A percentile compares a stretch with the other conserved stretches of the same genome.
These are phyloP conservation scores for Catunica adiposa DNA, from an alignment of 2,329 filamentous ascomycete genomes.

Conservation along the genomic window DNA sequence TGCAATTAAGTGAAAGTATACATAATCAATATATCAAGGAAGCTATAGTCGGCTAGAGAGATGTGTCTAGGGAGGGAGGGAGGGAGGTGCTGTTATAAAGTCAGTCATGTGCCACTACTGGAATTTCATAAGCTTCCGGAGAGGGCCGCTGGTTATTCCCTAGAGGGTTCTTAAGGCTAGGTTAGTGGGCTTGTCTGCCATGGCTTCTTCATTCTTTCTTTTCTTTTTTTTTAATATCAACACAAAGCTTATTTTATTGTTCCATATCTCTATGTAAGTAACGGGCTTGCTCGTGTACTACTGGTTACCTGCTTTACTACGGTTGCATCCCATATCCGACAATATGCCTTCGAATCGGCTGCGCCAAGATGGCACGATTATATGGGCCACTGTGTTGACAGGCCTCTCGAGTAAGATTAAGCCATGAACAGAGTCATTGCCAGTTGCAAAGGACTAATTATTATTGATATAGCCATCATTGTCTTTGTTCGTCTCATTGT, in stretches of 20 bases:
- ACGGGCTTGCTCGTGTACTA: background rate
- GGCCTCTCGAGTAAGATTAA: constrained; percentile 14
- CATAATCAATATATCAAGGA: background rate
- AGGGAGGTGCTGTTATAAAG: background rate
- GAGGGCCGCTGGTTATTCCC: too few relatives aligned
- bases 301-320: background rate
- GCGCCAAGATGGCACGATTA: constrained; percentile 16
- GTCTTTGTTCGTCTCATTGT: constrained; percentile 15
- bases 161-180: too few relatives aligned
- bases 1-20: too few relatives aligned
- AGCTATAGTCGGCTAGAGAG: background rate
- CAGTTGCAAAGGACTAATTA: background rate
- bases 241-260: too few relatives aligned
- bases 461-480: constrained; percentile 11
- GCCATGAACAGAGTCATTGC: background rate
- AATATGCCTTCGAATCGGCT: constrained; percentile 16
- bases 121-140: background rate
- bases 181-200: too few relatives aligned
- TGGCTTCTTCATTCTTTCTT: background rate
- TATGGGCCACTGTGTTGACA: constrained; percentile 15
- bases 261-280: background rate
- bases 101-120: background rate
- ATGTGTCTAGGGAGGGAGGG: too few relatives aligned
- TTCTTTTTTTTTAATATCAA: background rate
- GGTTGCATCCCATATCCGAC: background rate